phyloP scores from a whole-genome alignment of 495 filamentous ascomycete genomes.

The Sabuloglossum arenarium region DNA sequence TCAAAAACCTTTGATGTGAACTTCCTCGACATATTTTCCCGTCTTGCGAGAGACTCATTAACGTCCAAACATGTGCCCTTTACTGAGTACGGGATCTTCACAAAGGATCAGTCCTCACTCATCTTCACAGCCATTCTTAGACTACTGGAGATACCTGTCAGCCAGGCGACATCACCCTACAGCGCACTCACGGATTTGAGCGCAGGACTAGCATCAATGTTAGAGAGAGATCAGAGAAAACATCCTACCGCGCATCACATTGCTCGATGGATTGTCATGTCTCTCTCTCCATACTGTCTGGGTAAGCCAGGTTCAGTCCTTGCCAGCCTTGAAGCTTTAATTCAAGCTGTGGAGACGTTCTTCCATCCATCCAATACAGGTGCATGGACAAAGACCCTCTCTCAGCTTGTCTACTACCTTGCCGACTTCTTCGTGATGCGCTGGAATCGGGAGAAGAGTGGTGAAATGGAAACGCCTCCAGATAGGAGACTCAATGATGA shows the following conservation, averaged over 20 bases:
- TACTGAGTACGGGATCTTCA: slow-evolving; percentile 75
- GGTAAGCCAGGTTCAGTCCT: slow-evolving; percentile 61
- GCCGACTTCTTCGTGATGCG: slow-evolving; percentile 95
- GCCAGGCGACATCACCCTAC: slow-evolving; percentile 87
- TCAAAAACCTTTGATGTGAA: slow-evolving; percentile 73
- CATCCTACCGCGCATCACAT: slow-evolving; percentile 81
- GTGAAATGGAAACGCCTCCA: slow-evolving; percentile 65
- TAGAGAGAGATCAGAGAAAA: slow-evolving; percentile 83
- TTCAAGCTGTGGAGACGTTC: slow-evolving; percentile 94
- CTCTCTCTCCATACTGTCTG: slow-evolving; percentile 68
- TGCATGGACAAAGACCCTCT: slow-evolving; percentile 71
- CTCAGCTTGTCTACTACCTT: slow-evolving; percentile 80
- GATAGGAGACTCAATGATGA: slow-evolving; percentile 60
- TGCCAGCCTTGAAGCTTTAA: slow-evolving; percentile 71
- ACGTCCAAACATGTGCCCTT: slow-evolving; percentile 56
- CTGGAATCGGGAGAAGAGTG: slow-evolving; percentile 86
- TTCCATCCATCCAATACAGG: slow-evolving; percentile 98
- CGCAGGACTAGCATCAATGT: slow-evolving; percentile 58
- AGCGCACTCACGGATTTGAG: slow-evolving; percentile 57
- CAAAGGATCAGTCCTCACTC: slow-evolving; percentile 72
- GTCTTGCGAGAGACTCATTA: slow-evolving; percentile 66
- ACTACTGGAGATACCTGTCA: slow-evolving; percentile 87
- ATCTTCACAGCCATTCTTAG: slow-evolving; percentile 85
- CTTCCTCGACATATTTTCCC: slow-evolving; percentile 76
- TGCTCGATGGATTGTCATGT: slow-evolving; percentile 90